Evolutionary conservation across 1,284 basidiomycete genomes (phyloP), one percentile per base, ranked within the genome.

Genomic region (Ustilago crameri): DNA sequence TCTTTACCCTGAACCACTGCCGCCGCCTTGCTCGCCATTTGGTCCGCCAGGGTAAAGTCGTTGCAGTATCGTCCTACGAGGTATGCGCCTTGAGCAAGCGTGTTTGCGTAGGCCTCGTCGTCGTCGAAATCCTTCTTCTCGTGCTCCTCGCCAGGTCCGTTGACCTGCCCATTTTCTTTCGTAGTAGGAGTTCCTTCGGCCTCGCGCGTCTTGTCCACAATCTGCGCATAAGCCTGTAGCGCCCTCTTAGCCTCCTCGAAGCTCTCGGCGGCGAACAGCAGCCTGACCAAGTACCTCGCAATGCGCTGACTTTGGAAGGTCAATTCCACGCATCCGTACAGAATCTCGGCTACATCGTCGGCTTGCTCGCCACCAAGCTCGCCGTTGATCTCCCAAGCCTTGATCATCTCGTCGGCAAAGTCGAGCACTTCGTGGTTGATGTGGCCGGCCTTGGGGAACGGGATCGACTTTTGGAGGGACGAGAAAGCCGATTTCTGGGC

Each of bases 371-470:
- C 78, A n/a, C 75, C 78, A 20, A 74, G 50, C 41, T 78, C 76
- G 35, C 78, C 79, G 45, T 81, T 77, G 54, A 77, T 59, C 47
- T 92, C 89, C 93, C 93, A 95, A 2, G 91, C 86, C 0, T 89
- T 89, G 5, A 95, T 89, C 65, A 89, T 90, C 9, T 91, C 85
- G 79, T 95, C 92, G 2, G 91, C 89, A 75, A 97, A 91, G 72
- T 91, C 89, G 69, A 93, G 90, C 5, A 96, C 93, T 60, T 88
- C 88, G 23, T 85, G 70, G 78, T 98, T 97, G 55, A 89, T 85
- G 74, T 93, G 87, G 3, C 93, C 93, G 0, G 95, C 93, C 37
- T 86, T 87, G 8, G 95, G 95, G 80, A 98, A 95, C 0, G 79
- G 84, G 0, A 92, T 93, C 52, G 88, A 51, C 17, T 59, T 56